Evolutionary conservation across 1,139 yeast species (phyloP), one percentile per base, ranked within the genome.

Genomic region (Suhomyces atakaporum): DNA sequence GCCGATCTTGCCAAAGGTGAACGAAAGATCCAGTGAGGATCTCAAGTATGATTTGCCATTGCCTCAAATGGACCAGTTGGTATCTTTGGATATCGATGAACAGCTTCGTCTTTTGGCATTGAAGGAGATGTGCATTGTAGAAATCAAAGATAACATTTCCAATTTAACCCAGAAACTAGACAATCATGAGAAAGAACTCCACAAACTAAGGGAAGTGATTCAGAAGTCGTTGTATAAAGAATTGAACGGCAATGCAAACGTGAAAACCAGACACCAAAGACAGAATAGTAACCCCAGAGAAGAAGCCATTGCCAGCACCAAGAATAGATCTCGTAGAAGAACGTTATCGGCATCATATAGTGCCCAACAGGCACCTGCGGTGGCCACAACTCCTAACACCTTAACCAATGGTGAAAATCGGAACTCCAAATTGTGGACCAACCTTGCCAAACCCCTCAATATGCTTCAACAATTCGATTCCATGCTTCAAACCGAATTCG

Each of bases 401-500:
- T 18, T 18, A 8, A 18, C 20, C 8, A 18, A 18, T 8, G 20
- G 7, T 18, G 51, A 37, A 7, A 47, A 45, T 24, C 36, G 49
- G 7, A 50, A 46, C 36, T 58, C 65, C 19, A 54, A 60, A 21
- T 36, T 70, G 16, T 58, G 78, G 76, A 45, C 56, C 9, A 65
- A 63, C 37, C 54, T 66, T n/a, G 62, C 78, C 10, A 81, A 77
- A 47, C 87, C 90, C 1, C 64, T 83, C 31, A 75, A 69, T 27
- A 66, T 82, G 39, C 69, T 84, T 29, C 86, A 81, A 47, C 88
- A 81, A 44, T 74, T 84, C 50, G 92, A 84, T 55, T 76, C 75
- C 33, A 68, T 82, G 61, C 62, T 84, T 19, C 87, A 79, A 51
- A 74, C 69, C 39, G 90, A 83, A 53, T 69, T 84, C 44, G 90